Evolutionary conservation across 2,329 filamentous ascomycete species (phyloP), one percentile per base, ranked within the genome.

Genomic region (Ophiostoma tasmaniense): DNA sequence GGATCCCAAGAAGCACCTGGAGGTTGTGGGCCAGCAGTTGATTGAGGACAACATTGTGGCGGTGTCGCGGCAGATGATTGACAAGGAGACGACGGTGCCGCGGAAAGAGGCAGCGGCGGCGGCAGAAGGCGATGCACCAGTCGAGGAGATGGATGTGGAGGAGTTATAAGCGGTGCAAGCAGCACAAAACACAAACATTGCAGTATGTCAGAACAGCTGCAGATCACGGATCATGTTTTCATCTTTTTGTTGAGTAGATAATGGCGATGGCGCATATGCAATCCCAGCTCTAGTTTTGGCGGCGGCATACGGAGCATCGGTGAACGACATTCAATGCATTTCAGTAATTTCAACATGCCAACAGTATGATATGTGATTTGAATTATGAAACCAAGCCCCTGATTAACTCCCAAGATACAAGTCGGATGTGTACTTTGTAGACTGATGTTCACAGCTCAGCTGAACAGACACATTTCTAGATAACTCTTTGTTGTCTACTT

Each of bases 31-130:
- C 68, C 93, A 97, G 80, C 89, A 96, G 78, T 86, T 98, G 73
- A 98, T 99, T 76, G 96, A 99, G 81, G 95, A 99, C 85, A 99
- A 99, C 81, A 99, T 99, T 73, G 95, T 99, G 14, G 92, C 93
- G 3, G 93, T 99, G n/a, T 96, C 93, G 73, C 86, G 94, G 78
- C 95, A 98, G 80, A 97, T 99, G 94, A 98, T 99, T 76, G 95
- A 98, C 82, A 98, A 98, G 82, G 95, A 99, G 80, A 95, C 95
- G 3, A 95, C 93, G 5, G 91, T 96, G 80, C 92, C 94, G 25
- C 89, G 87, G 78, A 89, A 89, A 80, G 84, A 90, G 70, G 79
- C 79, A 69, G 79, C 78, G 69, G 79, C 78, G 17, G 78, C 78
- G 20, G 77, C 76, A 50, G 62, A 28, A 1, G 64, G 33, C 28